Evolutionary conservation across 2,329 filamentous ascomycete genomes (phyloP).

Genomic region (Cryoendolithus antarcticus): DNA sequence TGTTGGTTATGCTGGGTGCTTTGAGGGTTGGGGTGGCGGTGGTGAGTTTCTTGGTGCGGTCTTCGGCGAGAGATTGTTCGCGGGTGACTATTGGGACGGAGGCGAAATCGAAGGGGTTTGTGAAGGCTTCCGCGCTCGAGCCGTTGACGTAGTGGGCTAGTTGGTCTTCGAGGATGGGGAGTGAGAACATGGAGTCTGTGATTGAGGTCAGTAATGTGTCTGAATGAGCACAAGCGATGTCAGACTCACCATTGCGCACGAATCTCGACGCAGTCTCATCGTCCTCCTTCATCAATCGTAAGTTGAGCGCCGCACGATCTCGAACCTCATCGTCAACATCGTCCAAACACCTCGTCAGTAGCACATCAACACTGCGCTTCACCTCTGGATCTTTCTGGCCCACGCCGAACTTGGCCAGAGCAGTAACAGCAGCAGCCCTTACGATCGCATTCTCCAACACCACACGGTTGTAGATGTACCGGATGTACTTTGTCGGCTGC

Average conservation of each 20-base stretch:
- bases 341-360: constrained; percentile 86
- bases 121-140: constrained; percentile 75
- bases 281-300: constrained; percentile 73
- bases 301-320: constrained; percentile 84
- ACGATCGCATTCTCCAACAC: constrained; percentile 96
- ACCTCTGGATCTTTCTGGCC: constrained; percentile 93
- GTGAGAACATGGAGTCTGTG: constrained; percentile 83
- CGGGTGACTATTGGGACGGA: constrained; percentile 86
- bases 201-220: constrained; percentile 11
- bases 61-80: constrained; percentile 91
- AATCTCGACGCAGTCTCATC: constrained; percentile 77
- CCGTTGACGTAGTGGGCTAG: constrained; percentile 96
- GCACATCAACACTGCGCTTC: constrained; percentile 85
- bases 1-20: constrained; percentile 72
- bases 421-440: constrained; percentile 86
- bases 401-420: constrained; percentile 91
- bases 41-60: constrained; percentile 93
- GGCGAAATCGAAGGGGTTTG: constrained; percentile 76
- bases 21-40: constrained; percentile 91
- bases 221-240: background rate
- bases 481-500: constrained; percentile 95
- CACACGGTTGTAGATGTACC: constrained; percentile 98
- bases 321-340: constrained; percentile 96
- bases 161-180: constrained; percentile 91
- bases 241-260: constrained; percentile 69